Conservation (phyloP, 1,139 yeast genomes). For the Debaryomyces nepalensis region DNA sequence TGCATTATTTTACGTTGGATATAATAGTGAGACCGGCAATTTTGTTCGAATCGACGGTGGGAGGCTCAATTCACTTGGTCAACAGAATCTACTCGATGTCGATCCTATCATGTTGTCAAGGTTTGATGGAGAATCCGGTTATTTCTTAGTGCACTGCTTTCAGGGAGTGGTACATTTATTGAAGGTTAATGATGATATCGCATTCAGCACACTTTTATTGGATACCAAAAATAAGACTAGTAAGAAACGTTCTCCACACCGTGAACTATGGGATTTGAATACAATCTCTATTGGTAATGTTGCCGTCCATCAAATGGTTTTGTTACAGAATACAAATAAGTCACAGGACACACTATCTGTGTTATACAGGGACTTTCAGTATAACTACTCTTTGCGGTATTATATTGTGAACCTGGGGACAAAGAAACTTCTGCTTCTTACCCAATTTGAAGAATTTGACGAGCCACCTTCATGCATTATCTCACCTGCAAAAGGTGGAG, state of each 20-base stretch:
- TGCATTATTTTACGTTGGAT: conserved; percentile 18
- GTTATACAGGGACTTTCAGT: conserved; percentile 42
- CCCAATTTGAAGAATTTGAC: conserved; percentile 41
- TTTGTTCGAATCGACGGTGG: conserved; percentile 15
- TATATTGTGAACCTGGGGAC: conserved; percentile 24
- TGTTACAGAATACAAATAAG: conserved; percentile 12
- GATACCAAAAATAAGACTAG: neutral
- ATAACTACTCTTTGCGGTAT: conserved; percentile 36
- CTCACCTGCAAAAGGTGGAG: conserved; percentile 33
- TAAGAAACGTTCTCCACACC: neutral
- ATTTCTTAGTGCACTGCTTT: conserved; percentile 33
- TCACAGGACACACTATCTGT: conserved; percentile 27
- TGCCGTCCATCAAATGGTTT: conserved; percentile 30
- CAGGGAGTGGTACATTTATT: conserved; percentile 36
- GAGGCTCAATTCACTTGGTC: conserved; percentile 31
- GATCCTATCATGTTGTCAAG: conserved; percentile 28
- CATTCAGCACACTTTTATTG: neutral
- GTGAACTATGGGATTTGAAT: conserved; percentile 19
- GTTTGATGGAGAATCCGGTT: conserved; percentile 18
- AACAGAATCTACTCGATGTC: conserved; percentile 33
- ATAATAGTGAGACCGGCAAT: conserved; percentile 14
- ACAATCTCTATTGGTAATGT: conserved; percentile 35
- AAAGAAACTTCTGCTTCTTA: conserved; percentile 19
- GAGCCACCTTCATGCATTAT: conserved; percentile 38
- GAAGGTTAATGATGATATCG: neutral